Evolutionary conservation across 116 monocot genomes (phyloP).

Genomic region (Zostera marina): DNA sequence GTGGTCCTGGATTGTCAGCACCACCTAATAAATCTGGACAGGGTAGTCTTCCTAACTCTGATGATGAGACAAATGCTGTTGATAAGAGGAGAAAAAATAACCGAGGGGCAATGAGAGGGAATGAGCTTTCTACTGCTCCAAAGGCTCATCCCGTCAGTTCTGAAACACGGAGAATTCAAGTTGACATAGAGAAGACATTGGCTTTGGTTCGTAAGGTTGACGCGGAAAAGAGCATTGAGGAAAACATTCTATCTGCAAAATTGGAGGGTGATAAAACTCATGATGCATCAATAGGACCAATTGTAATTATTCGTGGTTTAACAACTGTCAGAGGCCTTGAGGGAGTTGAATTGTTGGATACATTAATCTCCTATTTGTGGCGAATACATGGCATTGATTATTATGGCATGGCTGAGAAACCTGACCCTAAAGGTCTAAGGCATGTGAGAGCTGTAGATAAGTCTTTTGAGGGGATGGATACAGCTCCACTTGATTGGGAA

Average conservation of each 20-base stretch:
- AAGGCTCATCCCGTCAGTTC: constrained; percentile 61
- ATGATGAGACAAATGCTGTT: constrained; percentile 56
- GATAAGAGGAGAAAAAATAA: constrained; percentile 74
- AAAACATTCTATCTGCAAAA: constrained; percentile 53
- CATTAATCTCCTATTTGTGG: constrained; percentile 84
- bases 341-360: constrained; percentile 88
- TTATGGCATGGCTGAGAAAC: constrained; percentile 74
- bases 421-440: constrained; percentile 76
- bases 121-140: constrained; percentile 53
- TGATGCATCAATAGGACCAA: constrained; percentile 76
- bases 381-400: constrained; percentile 91
- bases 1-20: constrained; percentile 63
- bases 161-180: constrained; percentile 59
- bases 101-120: constrained; percentile 45
- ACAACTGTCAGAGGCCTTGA: constrained; percentile 90
- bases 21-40: constrained; percentile 42
- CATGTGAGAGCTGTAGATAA: constrained; percentile 72
- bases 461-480: constrained; percentile 25
- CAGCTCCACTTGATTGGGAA: constrained; percentile 54
- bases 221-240: constrained; percentile 75
- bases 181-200: constrained; percentile 66
- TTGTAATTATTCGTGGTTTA: constrained; percentile 76
- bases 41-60: constrained; percentile 64
- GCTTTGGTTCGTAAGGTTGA: constrained; percentile 72
- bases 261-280: constrained; percentile 69